Conservation (phyloP, 495 filamentous ascomycete genomes). For the Penicillium nucicola region DNA sequence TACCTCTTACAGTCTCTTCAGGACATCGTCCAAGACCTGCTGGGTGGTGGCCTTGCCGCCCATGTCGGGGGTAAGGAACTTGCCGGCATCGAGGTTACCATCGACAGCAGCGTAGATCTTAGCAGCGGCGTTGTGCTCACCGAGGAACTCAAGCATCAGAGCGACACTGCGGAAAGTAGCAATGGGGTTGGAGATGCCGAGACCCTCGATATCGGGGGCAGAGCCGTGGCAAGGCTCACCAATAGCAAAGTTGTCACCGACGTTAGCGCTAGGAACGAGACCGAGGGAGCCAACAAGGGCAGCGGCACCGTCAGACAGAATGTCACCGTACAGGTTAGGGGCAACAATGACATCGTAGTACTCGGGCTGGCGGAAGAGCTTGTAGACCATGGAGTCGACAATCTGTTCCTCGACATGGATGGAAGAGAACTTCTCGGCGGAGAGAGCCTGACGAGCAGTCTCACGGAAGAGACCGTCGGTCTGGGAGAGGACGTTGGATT, state of each 20-base stretch:
- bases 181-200: constrained; percentile 92
- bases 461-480: constrained; percentile 95
- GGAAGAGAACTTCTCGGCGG: constrained; percentile 53
- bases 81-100: constrained; percentile 80
- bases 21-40: constrained; percentile 85
- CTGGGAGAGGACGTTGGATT: constrained; percentile 94
- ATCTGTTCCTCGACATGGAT: constrained; percentile 93
- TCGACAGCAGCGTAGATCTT: constrained; percentile 91
- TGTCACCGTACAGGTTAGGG: constrained; percentile 96
- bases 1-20: constrained; percentile 69
- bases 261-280: constrained; percentile 93
- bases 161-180: constrained; percentile 89
- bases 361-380: constrained; percentile 92
- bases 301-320: constrained; percentile 92
- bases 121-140: constrained; percentile 79
- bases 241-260: constrained; percentile 91
- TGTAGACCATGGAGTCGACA: constrained; percentile 98
- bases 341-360: constrained; percentile 98
- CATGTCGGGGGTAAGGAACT: constrained; percentile 82
- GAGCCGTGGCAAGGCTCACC: constrained; percentile 97
- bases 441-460: constrained; percentile 68
- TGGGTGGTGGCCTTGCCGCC: constrained; percentile 85
- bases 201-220: constrained; percentile 92
- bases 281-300: constrained; percentile 92
- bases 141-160: constrained; percentile 93